phyloP scores from a whole-genome alignment of 73 alveolate species.

The Paramecium tetraurelia region DNA sequence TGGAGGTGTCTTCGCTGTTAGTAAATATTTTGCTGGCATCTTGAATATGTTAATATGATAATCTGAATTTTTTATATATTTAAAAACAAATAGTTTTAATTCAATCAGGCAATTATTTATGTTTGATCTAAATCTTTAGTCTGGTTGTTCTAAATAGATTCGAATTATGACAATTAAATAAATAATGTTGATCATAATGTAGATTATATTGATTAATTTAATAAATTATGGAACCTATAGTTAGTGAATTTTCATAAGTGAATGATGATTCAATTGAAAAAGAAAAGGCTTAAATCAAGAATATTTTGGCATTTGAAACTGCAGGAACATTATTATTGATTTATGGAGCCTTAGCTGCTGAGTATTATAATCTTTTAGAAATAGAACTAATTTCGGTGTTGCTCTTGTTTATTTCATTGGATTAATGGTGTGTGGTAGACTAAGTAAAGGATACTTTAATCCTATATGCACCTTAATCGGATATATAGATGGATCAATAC shows the following conservation, averaged over 20 bases:
- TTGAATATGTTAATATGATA: constrained; percentile 4
- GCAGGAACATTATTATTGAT: neutral
- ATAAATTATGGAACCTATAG: neutral
- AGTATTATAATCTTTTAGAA: neutral
- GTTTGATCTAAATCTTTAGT: no score
- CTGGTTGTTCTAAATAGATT: no score
- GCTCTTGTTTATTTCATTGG: neutral
- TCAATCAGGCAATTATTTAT: neutral
- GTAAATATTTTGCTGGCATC: neutral
- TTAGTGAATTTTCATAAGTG: neutral
- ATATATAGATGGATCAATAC: neutral
- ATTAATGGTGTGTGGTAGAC: neutral
- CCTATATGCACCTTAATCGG: constrained; percentile 9
- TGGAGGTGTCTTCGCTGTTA: constrained; percentile 44
- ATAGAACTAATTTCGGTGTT: constrained; percentile 10
- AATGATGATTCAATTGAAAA: neutral
- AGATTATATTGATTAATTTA: neutral
- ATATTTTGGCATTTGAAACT: neutral
- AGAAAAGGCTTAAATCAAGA: constrained; percentile 1
- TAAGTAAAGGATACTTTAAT: constrained; percentile 21
- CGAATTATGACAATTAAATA: no score
- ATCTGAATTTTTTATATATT: neutral
- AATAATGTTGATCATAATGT: neutral
- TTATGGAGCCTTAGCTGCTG: constrained; percentile 34
- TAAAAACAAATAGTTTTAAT: neutral